phyloP scores from a whole-genome alignment of 371 early-diverging fungal genomes.

The Syncephalastrum sp. region DNA sequence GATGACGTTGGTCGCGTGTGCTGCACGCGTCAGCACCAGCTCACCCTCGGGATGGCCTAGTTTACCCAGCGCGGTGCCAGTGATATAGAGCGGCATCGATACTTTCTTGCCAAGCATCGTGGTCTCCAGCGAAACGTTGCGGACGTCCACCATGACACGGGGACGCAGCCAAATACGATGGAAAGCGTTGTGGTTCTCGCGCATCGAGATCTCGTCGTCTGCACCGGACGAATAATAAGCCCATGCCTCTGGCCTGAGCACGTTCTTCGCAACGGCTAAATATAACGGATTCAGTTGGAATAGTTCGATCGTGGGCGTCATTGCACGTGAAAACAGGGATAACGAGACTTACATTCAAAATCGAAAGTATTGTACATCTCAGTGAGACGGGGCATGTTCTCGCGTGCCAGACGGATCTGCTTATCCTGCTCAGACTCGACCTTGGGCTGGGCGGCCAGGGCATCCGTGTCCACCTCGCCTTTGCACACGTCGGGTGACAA shows the following conservation, averaged over 20 bases:
- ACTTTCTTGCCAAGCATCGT: constrained; percentile 59
- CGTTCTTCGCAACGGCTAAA: constrained; percentile 54
- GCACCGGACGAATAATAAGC: constrained; percentile 81
- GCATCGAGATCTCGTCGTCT: constrained; percentile 79
- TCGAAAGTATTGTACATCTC: constrained; percentile 69
- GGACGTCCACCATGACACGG: constrained; percentile 72
- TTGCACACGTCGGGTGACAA: constrained; percentile 51
- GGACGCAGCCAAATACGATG: constrained; percentile 75
- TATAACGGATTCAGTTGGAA: not conserved
- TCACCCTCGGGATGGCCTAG: constrained; percentile 77
- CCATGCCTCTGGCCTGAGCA: constrained; percentile 70
- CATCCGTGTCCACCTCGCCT: constrained; percentile 45
- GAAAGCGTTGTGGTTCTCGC: constrained; percentile 75
- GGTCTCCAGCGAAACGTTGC: constrained; percentile 56
- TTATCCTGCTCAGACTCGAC: constrained; percentile 37
- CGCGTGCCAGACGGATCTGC: constrained; percentile 27
- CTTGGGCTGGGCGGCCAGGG: constrained; percentile 13
- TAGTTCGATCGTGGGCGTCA: not conserved
- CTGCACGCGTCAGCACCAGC: constrained; percentile 64
- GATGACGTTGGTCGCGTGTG: constrained; percentile 39
- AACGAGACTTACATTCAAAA: constrained; percentile 53
- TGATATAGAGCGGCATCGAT: constrained; percentile 51
- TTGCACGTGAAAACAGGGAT: not conserved
- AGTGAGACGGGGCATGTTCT: constrained; percentile 52
- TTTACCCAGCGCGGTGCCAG: constrained; percentile 69